Conservation (phyloP, 768 basidiomycete genomes). For the Dictyophora rubrovolvata region DNA sequence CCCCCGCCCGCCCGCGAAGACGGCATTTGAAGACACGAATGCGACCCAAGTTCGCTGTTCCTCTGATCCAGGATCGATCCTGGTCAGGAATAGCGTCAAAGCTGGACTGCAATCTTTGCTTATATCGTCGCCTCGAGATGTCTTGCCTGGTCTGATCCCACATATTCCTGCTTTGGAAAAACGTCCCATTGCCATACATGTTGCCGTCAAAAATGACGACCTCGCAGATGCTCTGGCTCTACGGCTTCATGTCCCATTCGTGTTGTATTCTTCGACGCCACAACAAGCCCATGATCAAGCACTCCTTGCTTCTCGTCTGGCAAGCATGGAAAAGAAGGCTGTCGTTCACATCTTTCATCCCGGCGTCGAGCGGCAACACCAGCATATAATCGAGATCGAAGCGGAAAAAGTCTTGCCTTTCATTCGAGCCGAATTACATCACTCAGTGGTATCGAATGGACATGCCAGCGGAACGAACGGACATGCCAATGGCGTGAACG, state of each 20-base stretch:
- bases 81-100: slow-evolving; percentile 35
- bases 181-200: slow-evolving; percentile 59
- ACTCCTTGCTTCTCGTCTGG: slow-evolving; percentile 73
- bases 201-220: slow-evolving; percentile 49
- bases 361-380: slow-evolving; percentile 24
- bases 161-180: slow-evolving; percentile 59
- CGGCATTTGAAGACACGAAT: slow-evolving; percentile 33
- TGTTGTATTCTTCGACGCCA: slow-evolving; percentile 64
- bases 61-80: slow-evolving; percentile 52
- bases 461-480: slow-evolving; percentile 13
- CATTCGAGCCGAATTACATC: slow-evolving; percentile 37
- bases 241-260: slow-evolving; percentile 69
- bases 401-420: slow-evolving; percentile 54
- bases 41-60: slow-evolving; percentile 39
- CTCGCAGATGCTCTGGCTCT: slow-evolving; percentile 69
- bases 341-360: slow-evolving; percentile 81
- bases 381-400: slow-evolving; percentile 36
- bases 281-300: slow-evolving; percentile 89
- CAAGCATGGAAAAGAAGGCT: slow-evolving; percentile 55
- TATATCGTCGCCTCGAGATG: slow-evolving; percentile 38
- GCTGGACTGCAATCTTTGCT: slow-evolving; percentile 51
- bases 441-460: not conserved
- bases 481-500: slow-evolving; percentile 12
- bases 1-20: slow-evolving; percentile 30
- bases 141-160: slow-evolving; percentile 50